Evolutionary conservation across 805 yeast genomes (phyloP).

Genomic region (Hanseniaspora lindneri): DNA sequence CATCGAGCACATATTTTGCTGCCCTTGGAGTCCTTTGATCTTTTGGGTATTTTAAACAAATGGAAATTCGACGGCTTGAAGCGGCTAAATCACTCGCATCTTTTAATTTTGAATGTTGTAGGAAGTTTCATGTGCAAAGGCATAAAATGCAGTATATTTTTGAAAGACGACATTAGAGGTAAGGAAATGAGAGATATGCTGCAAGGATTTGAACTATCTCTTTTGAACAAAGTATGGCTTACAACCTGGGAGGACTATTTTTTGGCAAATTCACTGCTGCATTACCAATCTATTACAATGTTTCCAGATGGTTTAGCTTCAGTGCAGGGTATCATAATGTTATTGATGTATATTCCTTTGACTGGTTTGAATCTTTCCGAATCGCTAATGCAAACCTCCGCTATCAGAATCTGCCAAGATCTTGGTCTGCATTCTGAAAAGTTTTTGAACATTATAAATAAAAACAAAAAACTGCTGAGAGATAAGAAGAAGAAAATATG

Average conservation of each 20-base stretch:
- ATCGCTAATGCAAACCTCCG: conserved; percentile 18
- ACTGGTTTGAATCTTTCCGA: conserved; percentile 16
- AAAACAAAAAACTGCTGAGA: conserved; percentile 10
- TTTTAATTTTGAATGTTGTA: conserved; percentile 3
- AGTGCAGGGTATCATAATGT: conserved; percentile 17
- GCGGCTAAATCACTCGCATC: conserved; percentile 13
- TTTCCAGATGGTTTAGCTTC: conserved; percentile 19
- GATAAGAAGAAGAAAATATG: conserved; percentile 16
- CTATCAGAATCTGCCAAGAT: conserved; percentile 19
- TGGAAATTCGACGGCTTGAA: conserved; percentile 15
- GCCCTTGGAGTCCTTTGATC: conserved; percentile 13
- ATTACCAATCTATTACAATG: conserved; percentile 17
- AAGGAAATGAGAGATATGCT: background rate
- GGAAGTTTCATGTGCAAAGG: conserved; percentile 8
- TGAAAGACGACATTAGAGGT: background rate
- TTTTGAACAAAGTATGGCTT: conserved; percentile 8
- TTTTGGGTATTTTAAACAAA: conserved; percentile 12
- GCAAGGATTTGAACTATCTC: background rate
- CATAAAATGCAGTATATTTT: background rate
- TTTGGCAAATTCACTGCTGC: conserved; percentile 16
- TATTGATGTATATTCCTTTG: conserved; percentile 13
- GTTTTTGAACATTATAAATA: conserved; percentile 13
- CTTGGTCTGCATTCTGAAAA: conserved; percentile 18
- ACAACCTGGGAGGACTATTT: conserved; percentile 16
- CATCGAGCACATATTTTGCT: background rate